Evolutionary conservation across 441 rosid species (phyloP).

Genomic region (Pelargonium australe): DNA sequence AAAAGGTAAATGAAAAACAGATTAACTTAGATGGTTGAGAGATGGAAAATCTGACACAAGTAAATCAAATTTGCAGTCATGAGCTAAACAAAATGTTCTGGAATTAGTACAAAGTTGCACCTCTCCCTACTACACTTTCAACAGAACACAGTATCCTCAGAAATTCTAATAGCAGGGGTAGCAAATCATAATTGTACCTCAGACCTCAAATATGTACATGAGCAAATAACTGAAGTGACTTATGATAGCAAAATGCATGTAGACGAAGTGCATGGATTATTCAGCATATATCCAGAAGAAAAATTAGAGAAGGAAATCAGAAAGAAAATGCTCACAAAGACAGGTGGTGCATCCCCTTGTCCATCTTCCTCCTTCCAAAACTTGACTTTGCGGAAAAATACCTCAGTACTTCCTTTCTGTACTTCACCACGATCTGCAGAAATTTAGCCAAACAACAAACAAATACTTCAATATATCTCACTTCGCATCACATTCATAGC

Average conservation of each 20-base stretch:
- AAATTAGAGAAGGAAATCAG: not conserved
- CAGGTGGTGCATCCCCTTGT: conserved; percentile 94
- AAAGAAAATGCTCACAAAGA: conserved; percentile 84
- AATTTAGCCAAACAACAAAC: not conserved
- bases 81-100: not conserved
- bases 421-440: conserved; percentile 61
- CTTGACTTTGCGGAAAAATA: conserved; percentile 89
- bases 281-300: no score
- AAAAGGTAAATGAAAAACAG: not conserved
- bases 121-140: not conserved
- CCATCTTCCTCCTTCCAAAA: conserved; percentile 84
- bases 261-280: no score
- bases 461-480: no score
- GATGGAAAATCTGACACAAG: not conserved
- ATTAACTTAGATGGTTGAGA: not conserved
- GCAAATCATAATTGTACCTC: not conserved
- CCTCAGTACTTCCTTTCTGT: conserved; percentile 71
- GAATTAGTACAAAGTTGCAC: not conserved
- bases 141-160: not conserved
- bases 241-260: no score
- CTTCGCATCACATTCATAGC: no score
- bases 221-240: no score
- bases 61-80: not conserved
- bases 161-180: not conserved
- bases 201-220: no score